Conservation (phyloP, 2,329 filamentous ascomycete species). For the Aaosphaeria arxii region DNA sequence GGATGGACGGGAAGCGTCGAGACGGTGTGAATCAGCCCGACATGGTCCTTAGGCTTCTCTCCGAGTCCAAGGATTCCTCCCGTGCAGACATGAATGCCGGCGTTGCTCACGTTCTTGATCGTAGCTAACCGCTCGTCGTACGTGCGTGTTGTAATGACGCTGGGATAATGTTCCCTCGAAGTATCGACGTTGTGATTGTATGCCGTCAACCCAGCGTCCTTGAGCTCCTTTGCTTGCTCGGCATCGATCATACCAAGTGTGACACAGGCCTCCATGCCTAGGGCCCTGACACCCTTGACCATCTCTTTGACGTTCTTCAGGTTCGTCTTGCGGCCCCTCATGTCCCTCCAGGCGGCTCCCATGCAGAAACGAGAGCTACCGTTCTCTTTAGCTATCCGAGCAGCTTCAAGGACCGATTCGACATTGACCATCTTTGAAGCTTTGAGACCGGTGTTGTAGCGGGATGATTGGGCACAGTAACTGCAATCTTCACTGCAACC, state of each 20-base stretch:
- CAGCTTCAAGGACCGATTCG: slow-evolving; percentile 75
- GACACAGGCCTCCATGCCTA: slow-evolving; percentile 92
- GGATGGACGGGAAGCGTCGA: slow-evolving; percentile 78
- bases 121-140: slow-evolving; percentile 87
- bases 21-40: slow-evolving; percentile 80
- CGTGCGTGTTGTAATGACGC: slow-evolving; percentile 77
- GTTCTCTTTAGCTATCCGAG: slow-evolving; percentile 73
- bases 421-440: slow-evolving; percentile 77
- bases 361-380: slow-evolving; percentile 92
- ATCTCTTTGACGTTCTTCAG: slow-evolving; percentile 83
- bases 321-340: slow-evolving; percentile 83
- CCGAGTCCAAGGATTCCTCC: slow-evolving; percentile 85
- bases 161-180: slow-evolving; percentile 82
- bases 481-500: slow-evolving; percentile 91
- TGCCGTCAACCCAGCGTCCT: slow-evolving; percentile 79
- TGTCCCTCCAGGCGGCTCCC: slow-evolving; percentile 91
- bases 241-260: slow-evolving; percentile 89
- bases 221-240: slow-evolving; percentile 76
- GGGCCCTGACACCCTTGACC: slow-evolving; percentile 73
- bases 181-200: slow-evolving; percentile 97
- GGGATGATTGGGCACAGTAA: slow-evolving; percentile 87
- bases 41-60: slow-evolving; percentile 73
- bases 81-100: slow-evolving; percentile 86
- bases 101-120: slow-evolving; percentile 74
- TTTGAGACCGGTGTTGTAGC: slow-evolving; percentile 73